Conservation (phyloP, 345 rosid genomes). For the Pistacia vera region DNA sequence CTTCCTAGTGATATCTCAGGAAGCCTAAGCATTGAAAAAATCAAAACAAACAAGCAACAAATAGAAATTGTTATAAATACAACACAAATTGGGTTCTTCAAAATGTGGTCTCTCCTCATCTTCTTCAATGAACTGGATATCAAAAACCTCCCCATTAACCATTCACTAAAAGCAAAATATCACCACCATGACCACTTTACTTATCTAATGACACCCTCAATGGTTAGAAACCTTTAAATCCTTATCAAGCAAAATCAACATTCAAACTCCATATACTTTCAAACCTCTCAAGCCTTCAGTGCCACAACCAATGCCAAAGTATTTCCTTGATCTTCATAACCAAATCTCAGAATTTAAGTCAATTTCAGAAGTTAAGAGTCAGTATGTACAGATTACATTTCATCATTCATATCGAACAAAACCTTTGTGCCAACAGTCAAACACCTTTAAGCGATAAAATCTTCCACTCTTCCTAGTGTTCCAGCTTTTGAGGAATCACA, state of each 20-base stretch:
- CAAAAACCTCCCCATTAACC: background rate
- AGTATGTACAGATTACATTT: background rate
- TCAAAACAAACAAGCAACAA: slow-evolving; percentile 47
- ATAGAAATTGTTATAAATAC: slow-evolving; percentile 40
- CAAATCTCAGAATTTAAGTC: background rate
- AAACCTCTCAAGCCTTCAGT: background rate
- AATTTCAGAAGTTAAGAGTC: background rate
- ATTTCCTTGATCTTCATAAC: background rate
- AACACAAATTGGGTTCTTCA: slow-evolving; percentile 46
- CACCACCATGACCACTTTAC: background rate
- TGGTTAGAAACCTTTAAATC: background rate
- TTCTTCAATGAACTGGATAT: background rate
- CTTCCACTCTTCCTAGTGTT: background rate
- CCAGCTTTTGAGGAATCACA: background rate
- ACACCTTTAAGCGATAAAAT: background rate
- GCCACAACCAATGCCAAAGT: background rate
- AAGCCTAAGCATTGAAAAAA: slow-evolving; percentile 49
- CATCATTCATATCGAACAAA: background rate
- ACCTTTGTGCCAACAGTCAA: background rate
- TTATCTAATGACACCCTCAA: background rate
- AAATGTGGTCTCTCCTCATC: slow-evolving; percentile 42
- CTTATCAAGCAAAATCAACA: background rate
- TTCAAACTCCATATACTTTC: background rate
- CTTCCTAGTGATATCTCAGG: slow-evolving; percentile 45
- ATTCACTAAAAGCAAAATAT: background rate